These are phyloP conservation scores for Spathaspora jeffriesii DNA, from an alignment of 1,139 yeast genomes.

Conservation along the genomic window DNA sequence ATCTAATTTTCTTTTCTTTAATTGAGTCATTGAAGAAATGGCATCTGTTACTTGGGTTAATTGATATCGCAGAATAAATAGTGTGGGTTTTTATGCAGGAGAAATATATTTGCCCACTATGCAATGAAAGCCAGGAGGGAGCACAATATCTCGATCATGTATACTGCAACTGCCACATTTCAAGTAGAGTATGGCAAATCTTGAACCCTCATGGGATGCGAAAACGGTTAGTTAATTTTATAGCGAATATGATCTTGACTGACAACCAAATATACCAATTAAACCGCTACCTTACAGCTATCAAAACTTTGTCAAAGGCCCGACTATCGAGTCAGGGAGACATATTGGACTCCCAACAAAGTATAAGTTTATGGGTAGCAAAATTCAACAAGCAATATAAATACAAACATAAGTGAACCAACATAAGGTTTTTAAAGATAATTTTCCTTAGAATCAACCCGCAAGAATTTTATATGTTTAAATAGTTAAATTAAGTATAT, in stretches of 20 bases:
- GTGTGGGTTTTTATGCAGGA: neutral
- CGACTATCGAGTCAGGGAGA: neutral
- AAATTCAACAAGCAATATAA: too few relatives aligned
- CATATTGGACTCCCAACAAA: neutral
- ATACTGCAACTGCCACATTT: neutral
- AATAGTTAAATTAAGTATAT: too few relatives aligned
- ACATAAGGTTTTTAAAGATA: too few relatives aligned
- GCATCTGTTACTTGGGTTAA: neutral
- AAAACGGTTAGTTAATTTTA: neutral
- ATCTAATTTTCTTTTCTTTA: slow-evolving; percentile 7
- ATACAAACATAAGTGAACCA: too few relatives aligned
- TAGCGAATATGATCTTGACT: neutral
- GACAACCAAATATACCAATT: too few relatives aligned
- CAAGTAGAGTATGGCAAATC: neutral
- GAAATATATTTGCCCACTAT: too few relatives aligned
- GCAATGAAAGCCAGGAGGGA: too few relatives aligned
- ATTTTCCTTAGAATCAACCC: too few relatives aligned
- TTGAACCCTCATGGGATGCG: neutral
- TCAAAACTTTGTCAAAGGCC: neutral
- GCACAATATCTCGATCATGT: too few relatives aligned
- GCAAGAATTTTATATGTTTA: too few relatives aligned
- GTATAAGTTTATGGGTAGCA: neutral
- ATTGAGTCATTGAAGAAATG: slow-evolving; percentile 8
- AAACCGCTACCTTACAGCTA: neutral
- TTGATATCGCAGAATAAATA: neutral